Evolutionary conservation across 2,329 filamentous ascomycete genomes (phyloP).

Genomic region (Aspergillus awamori): DNA sequence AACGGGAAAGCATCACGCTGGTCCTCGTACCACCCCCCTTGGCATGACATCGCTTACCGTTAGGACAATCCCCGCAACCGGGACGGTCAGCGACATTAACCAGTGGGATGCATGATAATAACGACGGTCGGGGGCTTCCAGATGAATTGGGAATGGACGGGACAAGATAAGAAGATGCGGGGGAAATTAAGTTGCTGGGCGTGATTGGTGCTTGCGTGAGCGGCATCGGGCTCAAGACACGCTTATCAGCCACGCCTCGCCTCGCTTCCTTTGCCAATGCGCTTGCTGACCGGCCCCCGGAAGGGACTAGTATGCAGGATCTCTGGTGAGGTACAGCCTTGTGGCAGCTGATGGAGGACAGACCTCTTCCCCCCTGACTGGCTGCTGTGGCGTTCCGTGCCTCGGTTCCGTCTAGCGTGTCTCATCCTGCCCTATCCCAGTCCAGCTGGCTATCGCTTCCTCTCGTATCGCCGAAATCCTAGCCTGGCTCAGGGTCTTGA

Average conservation of each 20-base stretch:
- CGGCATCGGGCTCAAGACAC: neutral
- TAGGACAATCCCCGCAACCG: constrained; percentile 4
- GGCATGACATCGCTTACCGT: neutral
- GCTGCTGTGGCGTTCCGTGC: neutral
- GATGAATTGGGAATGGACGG: neutral
- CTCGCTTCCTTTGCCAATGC: neutral
- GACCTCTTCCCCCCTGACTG: neutral
- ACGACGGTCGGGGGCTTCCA: neutral
- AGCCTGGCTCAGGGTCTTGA: neutral
- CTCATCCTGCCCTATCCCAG: neutral
- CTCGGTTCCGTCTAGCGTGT: neutral
- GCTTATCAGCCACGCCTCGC: neutral
- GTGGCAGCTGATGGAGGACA: neutral
- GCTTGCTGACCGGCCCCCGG: neutral
- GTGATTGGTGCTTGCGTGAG: neutral
- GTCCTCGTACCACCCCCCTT: neutral
- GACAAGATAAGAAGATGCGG: constrained; percentile 7
- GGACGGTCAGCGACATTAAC: neutral
- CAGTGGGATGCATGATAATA: neutral
- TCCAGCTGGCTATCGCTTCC: neutral
- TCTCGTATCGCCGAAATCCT: neutral
- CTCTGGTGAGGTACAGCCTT: neutral
- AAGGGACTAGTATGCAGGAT: neutral
- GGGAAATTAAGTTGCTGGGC: neutral
- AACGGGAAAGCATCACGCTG: neutral